Evolutionary conservation across 1,139 yeast species (phyloP), one percentile per base, ranked within the genome.

Genomic region (Geotrichum fermentans): DNA sequence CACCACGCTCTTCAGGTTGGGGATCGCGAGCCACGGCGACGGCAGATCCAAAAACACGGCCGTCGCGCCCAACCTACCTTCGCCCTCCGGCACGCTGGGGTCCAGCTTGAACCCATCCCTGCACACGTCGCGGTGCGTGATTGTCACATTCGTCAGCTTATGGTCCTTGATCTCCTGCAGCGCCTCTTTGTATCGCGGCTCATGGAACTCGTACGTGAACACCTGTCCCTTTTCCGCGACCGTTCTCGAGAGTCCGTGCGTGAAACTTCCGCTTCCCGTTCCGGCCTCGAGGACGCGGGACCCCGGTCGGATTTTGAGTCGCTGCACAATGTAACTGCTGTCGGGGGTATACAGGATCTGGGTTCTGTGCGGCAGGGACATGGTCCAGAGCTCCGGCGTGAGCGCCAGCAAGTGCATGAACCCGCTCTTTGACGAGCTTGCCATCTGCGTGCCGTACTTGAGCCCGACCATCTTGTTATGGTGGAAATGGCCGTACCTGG

Each of bases 321-420:
- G 71, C 64, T 90, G 96, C 56, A 85, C 77, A 51, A 94, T 89
- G 61, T 88, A 92, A 26, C 95, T 80, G 2, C 96, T 85, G 63
- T 94, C 99, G 7, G 96, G 96, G 0, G 97, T 86, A 64, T 94
- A 94, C 0, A 94, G 97, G 58, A 94, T 92, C 70, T 94, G 99
- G 0, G 99, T 94, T 65, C 99, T 76, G 65, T 94, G 99, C 1
- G 98, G 97, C 44, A 94, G 73, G 0, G 97, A 88, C 28, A 87
- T 64, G 0, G 97, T 85, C 99, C 99, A 94, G 33, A 92, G 70
- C 67, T 94, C 99, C 0, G 99, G 94, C 0, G 96, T 83, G 1
- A 98, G 97, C 52, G 85, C 90, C 43, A 94, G 68, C 28, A 92
- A 72, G 63, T 92, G 95, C 43, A 94, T 79, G 61, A 88, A 94